phyloP scores from a whole-genome alignment of 129 eudicot species.

The Daucus carota region DH1_v3.0 NC_030389.2:44346001-44346500 shows the following conservation, averaged over 20 bases:
- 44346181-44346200: slow-evolving; percentile 42
- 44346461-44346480: slow-evolving; percentile 35
- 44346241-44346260: slow-evolving; percentile 36
- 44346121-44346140: not conserved
- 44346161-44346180: slow-evolving; percentile 44
- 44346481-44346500: slow-evolving; percentile 37
- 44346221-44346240: slow-evolving; percentile 43
- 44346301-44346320: slow-evolving; percentile 14
- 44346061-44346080: not conserved
- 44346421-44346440: slow-evolving; percentile 36
- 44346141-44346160: slow-evolving; percentile 25
- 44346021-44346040: slow-evolving; percentile 42
- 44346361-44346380: slow-evolving; percentile 40
- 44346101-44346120: not conserved
- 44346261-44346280: slow-evolving; percentile 31
- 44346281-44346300: slow-evolving; percentile 24
- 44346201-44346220: slow-evolving; percentile 37
- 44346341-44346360: slow-evolving; percentile 12
- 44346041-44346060: slow-evolving; percentile 23
- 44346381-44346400: slow-evolving; percentile 42
- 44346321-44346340: not conserved
- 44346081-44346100: not conserved
- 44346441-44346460: slow-evolving; percentile 50
- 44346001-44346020: slow-evolving; percentile 42
- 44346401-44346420: slow-evolving; percentile 39